Evolutionary conservation across 129 eudicot species (phyloP).

Genomic region (Artemisia annua): DNA sequence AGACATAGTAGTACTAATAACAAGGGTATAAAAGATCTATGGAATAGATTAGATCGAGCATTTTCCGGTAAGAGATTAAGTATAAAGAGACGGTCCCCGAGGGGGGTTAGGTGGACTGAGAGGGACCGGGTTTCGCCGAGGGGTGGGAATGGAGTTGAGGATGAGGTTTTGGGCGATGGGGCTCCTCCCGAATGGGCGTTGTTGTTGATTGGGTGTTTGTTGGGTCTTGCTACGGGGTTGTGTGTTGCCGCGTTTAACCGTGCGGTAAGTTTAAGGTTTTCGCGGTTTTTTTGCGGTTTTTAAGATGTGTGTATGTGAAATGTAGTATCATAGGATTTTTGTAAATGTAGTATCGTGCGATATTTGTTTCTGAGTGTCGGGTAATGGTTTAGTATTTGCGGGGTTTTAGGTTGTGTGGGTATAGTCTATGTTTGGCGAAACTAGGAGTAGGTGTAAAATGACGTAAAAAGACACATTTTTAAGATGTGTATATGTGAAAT

Average conservation of each 20-base stretch:
- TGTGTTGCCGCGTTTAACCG: constrained; percentile 90
- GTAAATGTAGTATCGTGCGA: no score
- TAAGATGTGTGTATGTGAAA: not conserved
- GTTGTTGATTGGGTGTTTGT: constrained; percentile 78
- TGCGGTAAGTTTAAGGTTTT: constrained; percentile 49
- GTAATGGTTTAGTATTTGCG: no score
- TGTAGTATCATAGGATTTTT: no score
- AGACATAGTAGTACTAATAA: constrained; percentile 1
- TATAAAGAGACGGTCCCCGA: constrained; percentile 43
- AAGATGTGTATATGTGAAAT: no score
- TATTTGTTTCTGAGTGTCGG: no score
- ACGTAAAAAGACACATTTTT: no score
- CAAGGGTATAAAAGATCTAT: constrained; percentile 47
- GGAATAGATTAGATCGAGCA: constrained; percentile 72
- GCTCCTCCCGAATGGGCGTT: constrained; percentile 99
- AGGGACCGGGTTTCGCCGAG: constrained; percentile 31
- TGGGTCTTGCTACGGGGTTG: constrained; percentile 91
- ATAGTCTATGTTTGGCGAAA: no score
- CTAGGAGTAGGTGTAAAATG: no score
- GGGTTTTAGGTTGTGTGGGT: no score
- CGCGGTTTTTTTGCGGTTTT: no score
- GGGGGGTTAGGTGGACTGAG: constrained; percentile 37
- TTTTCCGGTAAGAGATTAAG: constrained; percentile 57
- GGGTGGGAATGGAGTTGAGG: constrained; percentile 45
- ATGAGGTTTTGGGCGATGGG: constrained; percentile 65